A percentile compares a stretch with the other conserved stretches of the same genome.
These are phyloP conservation scores for Exophiala xenobiotica DNA, from an alignment of 2,329 filamentous ascomycete genomes.

Conservation along the genomic window DNA sequence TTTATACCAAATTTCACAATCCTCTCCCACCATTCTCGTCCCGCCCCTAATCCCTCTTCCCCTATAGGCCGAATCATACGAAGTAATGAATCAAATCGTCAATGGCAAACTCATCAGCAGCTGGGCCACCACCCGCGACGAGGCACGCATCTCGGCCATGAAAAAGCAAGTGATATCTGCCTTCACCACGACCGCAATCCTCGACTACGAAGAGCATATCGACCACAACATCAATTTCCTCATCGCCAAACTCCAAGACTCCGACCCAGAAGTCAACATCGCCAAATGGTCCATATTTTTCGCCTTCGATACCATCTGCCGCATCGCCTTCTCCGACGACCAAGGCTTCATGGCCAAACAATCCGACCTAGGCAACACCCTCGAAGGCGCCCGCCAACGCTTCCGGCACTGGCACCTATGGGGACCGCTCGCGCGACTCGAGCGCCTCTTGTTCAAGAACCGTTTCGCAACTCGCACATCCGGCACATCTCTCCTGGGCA, in stretches of 20 bases:
- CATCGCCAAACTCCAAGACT: conserved; percentile 1
- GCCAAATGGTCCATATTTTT: conserved; percentile 3
- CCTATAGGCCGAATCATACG: conserved; percentile 13
- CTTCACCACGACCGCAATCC: conserved; percentile 68
- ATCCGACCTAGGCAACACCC: conserved; percentile 7
- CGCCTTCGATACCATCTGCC: conserved; percentile 18
- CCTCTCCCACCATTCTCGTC: background rate
- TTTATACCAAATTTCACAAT: background rate
- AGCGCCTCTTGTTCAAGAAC: conserved; percentile 21
- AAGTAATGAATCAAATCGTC: conserved; percentile 3
- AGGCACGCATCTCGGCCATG: conserved; percentile 47
- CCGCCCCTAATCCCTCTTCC: background rate
- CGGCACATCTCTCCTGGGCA: conserved; percentile 5
- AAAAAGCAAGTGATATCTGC: conserved; percentile 73
- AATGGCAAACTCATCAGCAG: conserved; percentile 10
- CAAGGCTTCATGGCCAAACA: conserved; percentile 7
- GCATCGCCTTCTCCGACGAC: conserved; percentile 14
- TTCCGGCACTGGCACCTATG: conserved; percentile 12
- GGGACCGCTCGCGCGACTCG: conserved; percentile 5
- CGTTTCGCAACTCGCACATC: conserved; percentile 1
- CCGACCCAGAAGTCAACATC: conserved; percentile 6
- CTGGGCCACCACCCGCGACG: conserved; percentile 10
- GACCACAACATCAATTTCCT: conserved; percentile 43
- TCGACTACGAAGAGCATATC: conserved; percentile 80
- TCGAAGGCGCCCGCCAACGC: conserved; percentile 2